Evolutionary conservation across 176 grass and related monocot genomes (phyloP), one percentile per base, ranked within the genome.

Genomic region (Otatea glauca): DNA sequence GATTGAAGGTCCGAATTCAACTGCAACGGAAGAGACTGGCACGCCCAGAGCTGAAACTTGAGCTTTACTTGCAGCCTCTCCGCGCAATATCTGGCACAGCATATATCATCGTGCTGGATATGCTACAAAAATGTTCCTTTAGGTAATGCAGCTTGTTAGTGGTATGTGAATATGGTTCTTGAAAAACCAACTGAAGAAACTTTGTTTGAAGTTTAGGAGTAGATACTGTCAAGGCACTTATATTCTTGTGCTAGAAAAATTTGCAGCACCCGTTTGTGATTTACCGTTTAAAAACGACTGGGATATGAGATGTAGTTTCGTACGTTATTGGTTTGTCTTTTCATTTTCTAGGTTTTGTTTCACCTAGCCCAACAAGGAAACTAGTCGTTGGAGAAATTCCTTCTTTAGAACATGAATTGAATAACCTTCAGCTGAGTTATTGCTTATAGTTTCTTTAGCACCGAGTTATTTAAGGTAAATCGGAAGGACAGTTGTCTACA

Each of bases 121-220:
- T 72, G 44, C 72, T 48, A 64, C 27, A 32, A 17, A n/a, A 66
- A 38, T 61, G 59, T 9, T 45, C 54, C 2, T 48, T 64, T 23
- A 72, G 37, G n/a, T 60, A 60, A 29, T 65, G 68, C 53, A 75
- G 70, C 25, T 37, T 75, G 50, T 62, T 76, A 34, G 51, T 62
- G 42, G 7, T 79, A 10, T 90, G 88, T 86, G 79, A 83, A 86
- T 86, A 74, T 15, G 56, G 21, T 74, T 59, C 34, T 13, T 16
- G 48, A 47, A 74, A 58, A 49, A 18, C 47, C 7, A 38, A 43
- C 4, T 72, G 1, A 23, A 43, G 68, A 53, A 81, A 71, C 16
- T 50, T 53, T 68, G 76, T 83, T 75, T 29, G 18, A 80, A 84
- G 41, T 49, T 39, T 84, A 85, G 81, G 16, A 11, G 43, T 68